Conservation (phyloP, 2,329 filamentous ascomycete genomes). For the Fusarium anguioides region DNA sequence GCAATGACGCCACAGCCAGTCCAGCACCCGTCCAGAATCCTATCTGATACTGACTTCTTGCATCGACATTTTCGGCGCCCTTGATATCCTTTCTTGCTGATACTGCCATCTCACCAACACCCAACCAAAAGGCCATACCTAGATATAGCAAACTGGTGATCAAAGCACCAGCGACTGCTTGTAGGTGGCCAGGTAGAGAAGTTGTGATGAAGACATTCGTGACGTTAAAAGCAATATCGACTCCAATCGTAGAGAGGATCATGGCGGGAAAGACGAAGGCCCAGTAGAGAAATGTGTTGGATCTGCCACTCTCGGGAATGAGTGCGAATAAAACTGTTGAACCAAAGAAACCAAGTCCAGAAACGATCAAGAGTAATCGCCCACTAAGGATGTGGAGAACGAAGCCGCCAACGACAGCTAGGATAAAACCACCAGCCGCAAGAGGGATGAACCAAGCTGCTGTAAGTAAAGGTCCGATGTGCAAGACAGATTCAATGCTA, state of each 20-base stretch:
- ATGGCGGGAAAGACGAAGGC: slow-evolving; percentile 78
- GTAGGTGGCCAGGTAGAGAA: slow-evolving; percentile 71
- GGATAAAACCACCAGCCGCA: slow-evolving; percentile 73
- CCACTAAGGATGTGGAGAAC: slow-evolving; percentile 75
- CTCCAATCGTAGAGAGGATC: slow-evolving; percentile 75
- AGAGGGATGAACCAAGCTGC: slow-evolving; percentile 77
- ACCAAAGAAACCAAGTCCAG: slow-evolving; percentile 68
- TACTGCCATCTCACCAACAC: slow-evolving; percentile 73
- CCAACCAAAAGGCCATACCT: slow-evolving; percentile 77
- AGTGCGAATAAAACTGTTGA: slow-evolving; percentile 72
- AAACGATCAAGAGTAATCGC: slow-evolving; percentile 70
- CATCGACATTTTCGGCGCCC: slow-evolving; percentile 49
- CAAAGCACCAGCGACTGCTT: slow-evolving; percentile 77
- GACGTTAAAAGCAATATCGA: slow-evolving; percentile 81
- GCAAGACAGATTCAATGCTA: slow-evolving; percentile 70
- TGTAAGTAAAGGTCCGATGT: slow-evolving; percentile 68
- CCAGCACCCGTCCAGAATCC: slow-evolving; percentile 75
- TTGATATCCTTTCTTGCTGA: slow-evolving; percentile 56
- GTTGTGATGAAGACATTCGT: slow-evolving; percentile 83
- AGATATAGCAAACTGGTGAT: slow-evolving; percentile 70
- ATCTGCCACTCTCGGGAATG: slow-evolving; percentile 62
- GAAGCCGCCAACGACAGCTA: slow-evolving; percentile 71
- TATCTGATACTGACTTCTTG: slow-evolving; percentile 67
- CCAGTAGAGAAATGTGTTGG: slow-evolving; percentile 67
- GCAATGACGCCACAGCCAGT: slow-evolving; percentile 61